phyloP scores from a whole-genome alignment of 192 early-diverging fungal genomes.

The Chytriomyces sp. region DNA sequence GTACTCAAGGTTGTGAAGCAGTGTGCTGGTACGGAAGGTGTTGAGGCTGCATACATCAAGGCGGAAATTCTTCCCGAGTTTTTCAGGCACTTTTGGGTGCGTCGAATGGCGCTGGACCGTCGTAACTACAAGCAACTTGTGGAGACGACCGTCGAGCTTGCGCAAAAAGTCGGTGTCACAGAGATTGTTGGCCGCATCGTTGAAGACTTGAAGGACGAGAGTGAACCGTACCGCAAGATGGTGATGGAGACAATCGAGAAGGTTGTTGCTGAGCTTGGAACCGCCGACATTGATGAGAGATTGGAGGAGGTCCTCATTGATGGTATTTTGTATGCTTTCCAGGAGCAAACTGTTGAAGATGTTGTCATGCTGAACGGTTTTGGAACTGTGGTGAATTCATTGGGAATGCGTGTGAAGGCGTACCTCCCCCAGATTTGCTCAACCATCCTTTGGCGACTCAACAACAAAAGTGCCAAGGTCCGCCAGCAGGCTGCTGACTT shows the following conservation, averaged over 20 bases:
- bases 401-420: conserved; percentile 87
- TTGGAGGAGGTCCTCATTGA: conserved; percentile 96
- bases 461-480: conserved; percentile 94
- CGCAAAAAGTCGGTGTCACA: conserved; percentile 89
- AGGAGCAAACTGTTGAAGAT: conserved; percentile 96
- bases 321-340: conserved; percentile 96
- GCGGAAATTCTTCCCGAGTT: conserved; percentile 92
- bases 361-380: conserved; percentile 93
- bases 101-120: conserved; percentile 94
- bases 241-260: conserved; percentile 96
- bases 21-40: conserved; percentile 92
- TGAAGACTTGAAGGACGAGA: conserved; percentile 93
- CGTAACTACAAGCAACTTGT: conserved; percentile 92
- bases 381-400: conserved; percentile 89
- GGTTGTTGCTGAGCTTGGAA: conserved; percentile 76
- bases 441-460: conserved; percentile 94
- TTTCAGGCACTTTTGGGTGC: conserved; percentile 97
- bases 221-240: conserved; percentile 93
- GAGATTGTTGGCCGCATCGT: conserved; percentile 88
- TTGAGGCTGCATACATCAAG: conserved; percentile 83
- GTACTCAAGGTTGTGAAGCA: conserved; percentile 97
- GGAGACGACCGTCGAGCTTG: conserved; percentile 95
- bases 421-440: conserved; percentile 94
- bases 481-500: conserved; percentile 98
- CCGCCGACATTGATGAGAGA: conserved; percentile 88